These are phyloP conservation scores for Mortierella hygrophila DNA, from an alignment of 192 early-diverging fungal species.

Conservation along the genomic window DNA sequence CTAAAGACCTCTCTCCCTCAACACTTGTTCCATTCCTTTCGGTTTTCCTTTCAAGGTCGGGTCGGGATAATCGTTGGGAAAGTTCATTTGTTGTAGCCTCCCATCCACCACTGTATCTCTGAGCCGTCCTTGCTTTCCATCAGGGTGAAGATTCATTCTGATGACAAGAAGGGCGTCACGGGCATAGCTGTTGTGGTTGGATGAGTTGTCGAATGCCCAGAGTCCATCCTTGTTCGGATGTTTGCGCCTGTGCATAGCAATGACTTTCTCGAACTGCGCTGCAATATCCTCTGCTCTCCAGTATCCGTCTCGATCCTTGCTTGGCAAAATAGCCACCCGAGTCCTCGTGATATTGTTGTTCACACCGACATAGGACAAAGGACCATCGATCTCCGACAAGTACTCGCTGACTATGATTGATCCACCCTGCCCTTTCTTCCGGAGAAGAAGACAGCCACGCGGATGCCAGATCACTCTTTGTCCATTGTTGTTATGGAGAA, in stretches of 20 bases:
- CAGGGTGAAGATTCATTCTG: slow-evolving; percentile 20
- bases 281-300: slow-evolving; percentile 19
- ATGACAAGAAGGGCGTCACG: slow-evolving; percentile 13
- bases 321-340: slow-evolving; percentile 9
- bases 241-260: slow-evolving; percentile 22
- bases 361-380: background rate
- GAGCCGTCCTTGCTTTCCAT: slow-evolving; percentile 23
- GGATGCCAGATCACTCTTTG: slow-evolving; percentile 7
- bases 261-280: slow-evolving; percentile 27
- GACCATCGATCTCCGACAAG: slow-evolving; percentile 13
- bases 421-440: slow-evolving; percentile 19
- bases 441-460: background rate
- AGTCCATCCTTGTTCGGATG: slow-evolving; percentile 7
- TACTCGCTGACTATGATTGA: slow-evolving; percentile 30
- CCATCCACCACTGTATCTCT: background rate
- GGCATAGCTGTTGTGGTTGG: slow-evolving; percentile 3
- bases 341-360: background rate
- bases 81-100: slow-evolving; percentile 6
- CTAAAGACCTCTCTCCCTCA: slow-evolving; percentile 13
- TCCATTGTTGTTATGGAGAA: slow-evolving; percentile 29
- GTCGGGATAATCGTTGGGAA: slow-evolving; percentile 14
- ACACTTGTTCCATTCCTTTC: slow-evolving; percentile 26
- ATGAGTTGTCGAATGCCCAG: slow-evolving; percentile 45
- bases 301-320: slow-evolving; percentile 33
- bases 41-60: background rate